These are phyloP conservation scores for Garcia nutans DNA, from an alignment of 345 rosid species.

Conservation along the genomic window DNA sequence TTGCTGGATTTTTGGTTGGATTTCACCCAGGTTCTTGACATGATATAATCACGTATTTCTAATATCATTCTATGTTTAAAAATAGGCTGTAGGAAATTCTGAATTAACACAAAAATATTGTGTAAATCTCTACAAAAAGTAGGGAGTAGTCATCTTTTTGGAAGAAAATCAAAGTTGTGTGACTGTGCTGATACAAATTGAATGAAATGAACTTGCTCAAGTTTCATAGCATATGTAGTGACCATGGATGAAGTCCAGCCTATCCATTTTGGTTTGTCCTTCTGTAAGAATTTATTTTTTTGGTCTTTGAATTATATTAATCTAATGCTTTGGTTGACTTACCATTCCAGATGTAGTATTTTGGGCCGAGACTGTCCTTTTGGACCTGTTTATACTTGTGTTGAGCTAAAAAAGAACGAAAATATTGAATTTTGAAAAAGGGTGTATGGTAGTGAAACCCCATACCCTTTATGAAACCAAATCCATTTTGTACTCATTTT, in stretches of 20 bases:
- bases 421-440: too few species aligned
- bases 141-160: background rate
- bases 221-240: too few species aligned
- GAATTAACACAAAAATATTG: background rate
- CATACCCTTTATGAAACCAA: too few species aligned
- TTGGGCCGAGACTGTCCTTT: background rate
- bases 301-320: conserved; percentile 1
- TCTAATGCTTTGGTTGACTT: background rate
- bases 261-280: background rate
- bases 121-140: background rate
- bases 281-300: background rate
- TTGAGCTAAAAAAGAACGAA: too few species aligned
- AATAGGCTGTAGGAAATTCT: background rate
- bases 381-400: background rate
- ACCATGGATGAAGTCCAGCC: background rate
- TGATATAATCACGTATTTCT: background rate
- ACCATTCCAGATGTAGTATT: background rate
- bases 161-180: too few species aligned
- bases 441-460: too few species aligned
- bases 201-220: background rate
- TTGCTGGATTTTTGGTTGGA: background rate
- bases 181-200: background rate
- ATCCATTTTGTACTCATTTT: background rate
- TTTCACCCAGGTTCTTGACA: background rate
- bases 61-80: background rate